phyloP scores from a whole-genome alignment of 192 early-diverging fungal genomes.

The Coemansia furcata region DNA sequence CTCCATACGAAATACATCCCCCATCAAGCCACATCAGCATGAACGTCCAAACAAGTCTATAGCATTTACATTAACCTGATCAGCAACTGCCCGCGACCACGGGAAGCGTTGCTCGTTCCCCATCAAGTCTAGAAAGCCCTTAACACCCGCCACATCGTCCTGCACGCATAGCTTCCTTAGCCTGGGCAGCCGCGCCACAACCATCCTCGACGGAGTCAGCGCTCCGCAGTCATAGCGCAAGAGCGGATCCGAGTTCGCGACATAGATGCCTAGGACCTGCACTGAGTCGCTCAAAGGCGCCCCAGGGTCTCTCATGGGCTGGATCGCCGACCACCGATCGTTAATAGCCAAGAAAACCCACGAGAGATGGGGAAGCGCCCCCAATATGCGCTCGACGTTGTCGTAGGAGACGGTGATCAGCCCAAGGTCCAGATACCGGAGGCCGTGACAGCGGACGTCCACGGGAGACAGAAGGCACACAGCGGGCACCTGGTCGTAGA shows the following conservation, averaged over 20 bases:
- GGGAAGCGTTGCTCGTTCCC: background rate
- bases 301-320: background rate
- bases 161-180: slow-evolving; percentile 5
- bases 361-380: background rate
- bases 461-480: background rate
- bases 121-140: background rate
- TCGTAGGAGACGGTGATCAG: slow-evolving; percentile 14
- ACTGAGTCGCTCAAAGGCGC: slow-evolving; percentile 7
- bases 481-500: slow-evolving; percentile 24
- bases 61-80: background rate
- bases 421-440: slow-evolving; percentile 19
- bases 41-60: slow-evolving; percentile 4
- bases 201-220: background rate
- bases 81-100: slow-evolving; percentile 19
- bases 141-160: background rate
- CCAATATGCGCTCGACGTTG: slow-evolving; percentile 2
- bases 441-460: background rate
- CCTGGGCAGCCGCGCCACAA: slow-evolving; percentile 9
- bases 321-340: background rate
- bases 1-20: background rate
- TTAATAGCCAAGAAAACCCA: slow-evolving; percentile 12
- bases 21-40: background rate
- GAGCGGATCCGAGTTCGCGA: background rate
- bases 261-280: slow-evolving; percentile 5
- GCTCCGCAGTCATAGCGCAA: background rate